Evolutionary conservation across 306 rosid species (phyloP).

Genomic region (Vigna angularis): DNA sequence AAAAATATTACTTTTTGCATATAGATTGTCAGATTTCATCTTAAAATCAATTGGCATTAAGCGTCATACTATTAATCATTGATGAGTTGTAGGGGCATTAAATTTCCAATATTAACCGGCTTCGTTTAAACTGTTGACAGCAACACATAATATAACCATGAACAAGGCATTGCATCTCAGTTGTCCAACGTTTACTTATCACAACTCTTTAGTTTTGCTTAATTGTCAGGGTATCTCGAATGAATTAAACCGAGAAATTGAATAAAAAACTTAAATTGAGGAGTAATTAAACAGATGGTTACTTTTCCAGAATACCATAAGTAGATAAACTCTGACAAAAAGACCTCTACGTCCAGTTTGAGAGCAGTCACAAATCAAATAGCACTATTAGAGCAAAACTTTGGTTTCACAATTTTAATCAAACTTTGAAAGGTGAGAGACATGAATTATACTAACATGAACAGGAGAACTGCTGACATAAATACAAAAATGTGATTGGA

Average conservation of each 20-base stretch:
- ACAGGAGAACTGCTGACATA: conserved; percentile 20
- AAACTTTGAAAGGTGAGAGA: neutral
- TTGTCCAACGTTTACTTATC: neutral
- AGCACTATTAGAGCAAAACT: neutral
- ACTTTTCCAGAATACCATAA: neutral
- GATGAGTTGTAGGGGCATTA: neutral
- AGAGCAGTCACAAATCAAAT: neutral
- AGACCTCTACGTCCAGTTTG: neutral
- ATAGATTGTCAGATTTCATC: no score
- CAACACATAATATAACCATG: neutral
- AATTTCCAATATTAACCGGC: neutral
- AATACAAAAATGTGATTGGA: neutral
- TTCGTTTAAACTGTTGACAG: neutral
- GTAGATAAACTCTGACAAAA: neutral
- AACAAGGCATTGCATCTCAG: neutral
- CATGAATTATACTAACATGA: neutral
- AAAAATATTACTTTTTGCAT: neutral
- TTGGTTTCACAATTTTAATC: no score
- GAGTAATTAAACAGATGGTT: neutral
- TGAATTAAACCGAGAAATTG: neutral
- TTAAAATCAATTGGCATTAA: no score
- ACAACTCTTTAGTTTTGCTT: neutral
- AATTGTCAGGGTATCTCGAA: neutral
- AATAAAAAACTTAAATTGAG: neutral
- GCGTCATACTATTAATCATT: neutral